Evolutionary conservation across 768 basidiomycete genomes (phyloP).

Genomic region (Gyrodon lividus): DNA sequence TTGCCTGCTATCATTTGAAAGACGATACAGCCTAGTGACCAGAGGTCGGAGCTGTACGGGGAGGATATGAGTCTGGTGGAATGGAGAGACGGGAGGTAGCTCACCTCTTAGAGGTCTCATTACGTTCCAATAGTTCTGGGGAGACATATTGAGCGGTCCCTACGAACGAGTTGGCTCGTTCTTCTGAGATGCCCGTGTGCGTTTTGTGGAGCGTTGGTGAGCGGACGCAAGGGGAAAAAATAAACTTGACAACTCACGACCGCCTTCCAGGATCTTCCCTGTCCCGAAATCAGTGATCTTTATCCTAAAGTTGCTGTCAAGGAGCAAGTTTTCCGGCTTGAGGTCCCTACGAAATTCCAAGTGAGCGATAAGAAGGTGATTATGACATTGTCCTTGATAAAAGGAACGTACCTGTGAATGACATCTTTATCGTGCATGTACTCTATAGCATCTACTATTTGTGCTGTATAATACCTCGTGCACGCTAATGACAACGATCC

Average conservation of each 20-base stretch:
- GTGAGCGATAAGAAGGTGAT: constrained; percentile 1
- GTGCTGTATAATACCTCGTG: constrained; percentile 83
- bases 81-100: constrained; percentile 6
- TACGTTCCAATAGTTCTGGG: constrained; percentile 76
- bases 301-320: constrained; percentile 84
- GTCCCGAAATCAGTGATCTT: constrained; percentile 99
- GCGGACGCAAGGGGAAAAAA: background rate
- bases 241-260: constrained; percentile 39
- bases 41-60: constrained; percentile 76
- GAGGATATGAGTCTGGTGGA: background rate
- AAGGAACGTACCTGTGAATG: constrained; percentile 65
- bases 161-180: constrained; percentile 72
- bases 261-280: constrained; percentile 67
- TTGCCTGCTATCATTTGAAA: constrained; percentile 91
- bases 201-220: constrained; percentile 27
- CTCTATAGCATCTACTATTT: constrained; percentile 82
- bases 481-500: constrained; percentile 86
- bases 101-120: constrained; percentile 76
- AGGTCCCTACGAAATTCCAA: constrained; percentile 50
- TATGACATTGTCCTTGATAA: constrained; percentile 8
- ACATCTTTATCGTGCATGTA: constrained; percentile 92
- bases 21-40: constrained; percentile 93
- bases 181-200: constrained; percentile 36
- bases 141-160: constrained; percentile 90
- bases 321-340: constrained; percentile 85